phyloP scores from a whole-genome alignment of 192 early-diverging fungal species.

The Rhizoclosmatium globosum region DNA sequence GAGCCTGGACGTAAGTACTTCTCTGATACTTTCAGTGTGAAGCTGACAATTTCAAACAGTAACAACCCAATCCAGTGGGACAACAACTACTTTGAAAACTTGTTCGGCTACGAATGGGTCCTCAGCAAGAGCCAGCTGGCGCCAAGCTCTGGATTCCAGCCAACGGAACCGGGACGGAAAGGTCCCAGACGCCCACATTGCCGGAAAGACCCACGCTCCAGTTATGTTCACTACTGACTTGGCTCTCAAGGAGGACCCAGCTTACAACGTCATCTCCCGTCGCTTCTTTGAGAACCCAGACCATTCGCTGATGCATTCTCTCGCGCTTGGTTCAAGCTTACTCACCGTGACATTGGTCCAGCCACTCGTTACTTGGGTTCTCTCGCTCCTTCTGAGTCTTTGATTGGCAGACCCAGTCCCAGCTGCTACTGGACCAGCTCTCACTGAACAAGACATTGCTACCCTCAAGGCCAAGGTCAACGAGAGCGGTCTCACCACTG shows the following conservation, averaged over 20 bases:
- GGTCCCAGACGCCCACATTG: constrained; percentile 24
- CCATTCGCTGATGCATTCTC: constrained; percentile 43
- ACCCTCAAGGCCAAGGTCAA: constrained; percentile 30
- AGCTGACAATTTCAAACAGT: neutral
- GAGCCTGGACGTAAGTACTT: constrained; percentile 5
- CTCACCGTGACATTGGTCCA: constrained; percentile 48
- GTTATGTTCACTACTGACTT: constrained; percentile 41
- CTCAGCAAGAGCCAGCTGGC: constrained; percentile 44
- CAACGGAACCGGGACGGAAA: neutral
- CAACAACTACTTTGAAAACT: constrained; percentile 47
- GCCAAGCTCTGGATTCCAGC: constrained; percentile 38
- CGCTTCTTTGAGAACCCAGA: constrained; percentile 23
- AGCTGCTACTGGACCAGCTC: constrained; percentile 2
- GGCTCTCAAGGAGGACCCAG: constrained; percentile 32
- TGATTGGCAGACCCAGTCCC: constrained; percentile 50
- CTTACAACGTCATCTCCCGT: constrained; percentile 19
- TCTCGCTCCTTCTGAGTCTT: constrained; percentile 35
- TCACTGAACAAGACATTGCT: constrained; percentile 10
- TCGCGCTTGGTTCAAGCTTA: constrained; percentile 52
- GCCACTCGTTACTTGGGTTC: constrained; percentile 37
- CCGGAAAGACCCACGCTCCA: neutral
- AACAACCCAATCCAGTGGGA: constrained; percentile 28
- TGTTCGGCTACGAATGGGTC: constrained; percentile 38
- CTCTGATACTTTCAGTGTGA: neutral
- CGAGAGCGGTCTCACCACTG: neutral